These are phyloP conservation scores for Phanerochaete carnosa DNA, from an alignment of 768 basidiomycete species.

Conservation along the genomic window DNA sequence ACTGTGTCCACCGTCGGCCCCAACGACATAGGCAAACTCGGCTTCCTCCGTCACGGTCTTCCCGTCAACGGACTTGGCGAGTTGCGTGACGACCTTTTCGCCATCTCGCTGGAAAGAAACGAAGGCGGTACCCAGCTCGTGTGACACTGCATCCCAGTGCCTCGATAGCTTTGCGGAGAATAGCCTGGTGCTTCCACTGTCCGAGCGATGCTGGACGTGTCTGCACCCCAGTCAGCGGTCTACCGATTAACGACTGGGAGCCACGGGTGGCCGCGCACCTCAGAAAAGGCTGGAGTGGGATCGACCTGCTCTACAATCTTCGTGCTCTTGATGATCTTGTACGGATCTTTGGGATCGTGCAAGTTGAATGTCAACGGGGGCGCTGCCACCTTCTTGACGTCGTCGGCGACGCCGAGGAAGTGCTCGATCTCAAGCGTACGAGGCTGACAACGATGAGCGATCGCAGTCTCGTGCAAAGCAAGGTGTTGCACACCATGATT, in stretches of 20 bases:
- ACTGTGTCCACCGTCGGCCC: slow-evolving; percentile 4
- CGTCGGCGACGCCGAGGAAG: too few species aligned
- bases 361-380: slow-evolving; percentile 36
- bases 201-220: neutral
- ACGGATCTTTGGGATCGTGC: slow-evolving; percentile 25
- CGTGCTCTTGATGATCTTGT: neutral
- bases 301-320: neutral
- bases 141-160: too few species aligned
- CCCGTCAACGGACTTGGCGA: neutral
- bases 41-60: neutral
- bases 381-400: too few species aligned
- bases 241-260: neutral
- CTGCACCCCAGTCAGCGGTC: neutral
- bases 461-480: neutral
- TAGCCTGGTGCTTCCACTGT: neutral
- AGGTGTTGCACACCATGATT: neutral
- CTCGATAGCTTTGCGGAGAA: too few species aligned
- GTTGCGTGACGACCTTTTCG: neutral
- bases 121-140: neutral
- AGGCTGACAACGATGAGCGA: slow-evolving; percentile 26
- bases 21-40: neutral
- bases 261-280: neutral
- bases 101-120: neutral
- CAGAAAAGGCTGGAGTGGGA: too few species aligned
- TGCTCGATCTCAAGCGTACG: slow-evolving; percentile 39